Percentiles rank a stretch among this genome's conserved stretches.
Evolutionary conservation across 352 stramenopile species (phyloP).

Genomic region (Pythium aristosporum): DNA sequence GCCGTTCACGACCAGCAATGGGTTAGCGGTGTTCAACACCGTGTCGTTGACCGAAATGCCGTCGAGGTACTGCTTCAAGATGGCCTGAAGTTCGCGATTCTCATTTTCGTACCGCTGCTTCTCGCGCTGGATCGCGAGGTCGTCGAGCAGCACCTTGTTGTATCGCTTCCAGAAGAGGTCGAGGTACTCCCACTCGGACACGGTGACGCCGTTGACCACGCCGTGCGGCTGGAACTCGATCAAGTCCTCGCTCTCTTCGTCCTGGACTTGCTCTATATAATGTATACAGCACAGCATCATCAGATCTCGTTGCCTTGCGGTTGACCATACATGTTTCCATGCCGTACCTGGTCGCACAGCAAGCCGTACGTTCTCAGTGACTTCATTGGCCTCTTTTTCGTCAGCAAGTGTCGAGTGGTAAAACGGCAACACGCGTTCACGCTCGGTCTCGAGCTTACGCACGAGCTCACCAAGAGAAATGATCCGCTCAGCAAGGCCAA

Average conservation of each 20-base stretch:
- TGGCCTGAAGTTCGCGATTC: slow-evolving; percentile 89
- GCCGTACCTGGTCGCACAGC: slow-evolving; percentile 36
- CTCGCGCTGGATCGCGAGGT: slow-evolving; percentile 88
- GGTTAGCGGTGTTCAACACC: slow-evolving; percentile 90
- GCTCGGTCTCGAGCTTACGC: slow-evolving; percentile 90
- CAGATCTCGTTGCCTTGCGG: too few relatives aligned
- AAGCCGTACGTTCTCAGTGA: slow-evolving; percentile 61
- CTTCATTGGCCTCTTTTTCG: slow-evolving; percentile 57
- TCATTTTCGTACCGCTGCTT: slow-evolving; percentile 82
- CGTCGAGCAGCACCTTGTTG: slow-evolving; percentile 94
- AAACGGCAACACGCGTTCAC: slow-evolving; percentile 90
- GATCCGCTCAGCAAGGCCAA: slow-evolving; percentile 81
- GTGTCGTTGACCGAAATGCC: slow-evolving; percentile 91
- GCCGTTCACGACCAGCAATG: slow-evolving; percentile 93
- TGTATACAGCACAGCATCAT: too few relatives aligned
- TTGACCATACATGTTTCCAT: not conserved
- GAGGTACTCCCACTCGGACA: slow-evolving; percentile 82
- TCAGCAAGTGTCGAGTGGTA: slow-evolving; percentile 64
- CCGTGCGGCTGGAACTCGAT: slow-evolving; percentile 67
- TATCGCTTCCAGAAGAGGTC: slow-evolving; percentile 94
- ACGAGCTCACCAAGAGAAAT: slow-evolving; percentile 88
- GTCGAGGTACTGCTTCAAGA: slow-evolving; percentile 93
- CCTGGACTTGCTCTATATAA: slow-evolving; percentile 30
- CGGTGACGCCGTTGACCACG: slow-evolving; percentile 42
- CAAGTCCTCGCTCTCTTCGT: slow-evolving; percentile 47